These are phyloP conservation scores for Globisporangium recalcitrans DNA, from an alignment of 352 stramenopile species.

Conservation along the genomic window DNA sequence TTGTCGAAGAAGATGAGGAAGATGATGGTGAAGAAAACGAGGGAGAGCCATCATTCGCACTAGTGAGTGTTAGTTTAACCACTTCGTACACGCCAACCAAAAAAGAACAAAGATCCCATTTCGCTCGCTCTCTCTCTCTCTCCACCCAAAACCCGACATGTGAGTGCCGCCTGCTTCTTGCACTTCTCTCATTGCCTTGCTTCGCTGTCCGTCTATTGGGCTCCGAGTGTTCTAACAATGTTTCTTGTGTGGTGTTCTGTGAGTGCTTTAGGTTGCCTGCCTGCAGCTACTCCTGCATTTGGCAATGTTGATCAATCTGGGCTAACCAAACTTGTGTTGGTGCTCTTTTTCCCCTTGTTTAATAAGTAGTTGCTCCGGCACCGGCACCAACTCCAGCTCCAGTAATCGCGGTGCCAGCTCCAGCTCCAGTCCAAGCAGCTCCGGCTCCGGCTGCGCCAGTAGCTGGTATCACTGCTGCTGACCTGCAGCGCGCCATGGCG, in stretches of 20 bases:
- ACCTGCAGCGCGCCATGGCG: conserved; percentile 85
- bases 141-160: conserved; percentile 2
- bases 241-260: background rate
- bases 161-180: conserved; percentile 4
- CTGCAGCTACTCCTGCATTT: background rate
- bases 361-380: conserved; percentile 1
- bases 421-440: conserved; percentile 10
- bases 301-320: background rate
- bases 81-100: background rate
- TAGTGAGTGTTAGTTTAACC: conserved; percentile 11
- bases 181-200: too few relatives aligned
- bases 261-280: background rate
- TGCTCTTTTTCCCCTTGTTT: background rate
- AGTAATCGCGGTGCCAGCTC: conserved; percentile 14
- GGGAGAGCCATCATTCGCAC: conserved; percentile 1
- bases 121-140: background rate
- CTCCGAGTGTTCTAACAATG: background rate
- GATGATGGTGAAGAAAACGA: background rate
- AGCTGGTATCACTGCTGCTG: conserved; percentile 58
- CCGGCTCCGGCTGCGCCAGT: conserved; percentile 7
- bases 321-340: background rate
- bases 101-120: conserved; percentile 8
- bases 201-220: conserved; percentile 3
- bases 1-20: background rate
- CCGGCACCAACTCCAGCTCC: conserved; percentile 11